These are phyloP conservation scores for Helichrysum umbraculigerum DNA, from an alignment of 129 eudicot species.

Conservation along the genomic window DNA sequence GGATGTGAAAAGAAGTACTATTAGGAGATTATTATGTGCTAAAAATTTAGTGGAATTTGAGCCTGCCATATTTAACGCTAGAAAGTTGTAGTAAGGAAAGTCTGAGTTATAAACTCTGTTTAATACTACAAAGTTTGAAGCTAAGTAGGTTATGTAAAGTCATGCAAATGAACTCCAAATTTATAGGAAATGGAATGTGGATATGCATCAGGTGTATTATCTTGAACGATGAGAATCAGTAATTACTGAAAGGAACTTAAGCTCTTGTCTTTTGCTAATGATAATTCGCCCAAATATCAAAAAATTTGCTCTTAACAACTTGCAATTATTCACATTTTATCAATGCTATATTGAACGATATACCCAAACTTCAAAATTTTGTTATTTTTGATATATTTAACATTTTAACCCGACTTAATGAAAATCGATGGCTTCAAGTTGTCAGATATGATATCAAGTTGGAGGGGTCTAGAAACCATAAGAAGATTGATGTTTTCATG, in stretches of 20 bases:
- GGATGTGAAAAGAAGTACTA: slow-evolving; percentile 14
- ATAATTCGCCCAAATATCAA: slow-evolving; percentile 13
- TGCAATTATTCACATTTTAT: background rate
- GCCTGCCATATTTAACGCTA: slow-evolving; percentile 11
- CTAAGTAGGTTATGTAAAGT: slow-evolving; percentile 18
- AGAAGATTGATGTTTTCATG: background rate
- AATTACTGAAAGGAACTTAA: slow-evolving; percentile 1
- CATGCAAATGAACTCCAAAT: slow-evolving; percentile 20
- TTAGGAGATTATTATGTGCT: slow-evolving; percentile 11
- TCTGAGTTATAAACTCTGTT: too few species aligned
- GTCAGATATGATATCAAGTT: background rate
- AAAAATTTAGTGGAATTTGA: background rate
- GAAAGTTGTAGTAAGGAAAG: background rate
- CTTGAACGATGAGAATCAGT: background rate
- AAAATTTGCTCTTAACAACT: background rate
- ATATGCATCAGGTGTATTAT: background rate
- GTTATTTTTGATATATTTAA: background rate
- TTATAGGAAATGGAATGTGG: slow-evolving; percentile 14
- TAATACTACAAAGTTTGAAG: background rate
- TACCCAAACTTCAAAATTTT: background rate
- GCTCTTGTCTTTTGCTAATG: background rate
- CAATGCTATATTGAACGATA: slow-evolving; percentile 5
- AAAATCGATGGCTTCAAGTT: background rate
- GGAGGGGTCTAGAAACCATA: background rate
- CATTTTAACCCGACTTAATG: background rate